Conservation (phyloP, 257 asterid genomes). For the Gentiana dahurica region DNA sequence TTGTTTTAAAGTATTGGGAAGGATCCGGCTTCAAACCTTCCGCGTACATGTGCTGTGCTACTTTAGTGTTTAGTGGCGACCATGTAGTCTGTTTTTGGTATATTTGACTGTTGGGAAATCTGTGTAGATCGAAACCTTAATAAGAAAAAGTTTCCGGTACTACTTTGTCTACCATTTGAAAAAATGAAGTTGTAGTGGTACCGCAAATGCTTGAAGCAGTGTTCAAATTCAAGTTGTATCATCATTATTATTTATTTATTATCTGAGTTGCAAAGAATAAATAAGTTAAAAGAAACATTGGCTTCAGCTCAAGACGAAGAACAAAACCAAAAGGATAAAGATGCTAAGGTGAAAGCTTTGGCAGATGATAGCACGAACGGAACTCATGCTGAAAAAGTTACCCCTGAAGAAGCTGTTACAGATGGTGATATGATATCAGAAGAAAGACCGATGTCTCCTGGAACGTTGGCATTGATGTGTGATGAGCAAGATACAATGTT, state of each 20-base stretch:
- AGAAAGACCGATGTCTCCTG: conserved; percentile 85
- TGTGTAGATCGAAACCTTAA: conserved; percentile 24
- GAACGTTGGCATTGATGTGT: conserved; percentile 94
- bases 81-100: neutral
- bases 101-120: conserved; percentile 4
- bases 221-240: too few relatives aligned
- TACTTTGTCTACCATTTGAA: too few relatives aligned
- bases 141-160: conserved; percentile 23
- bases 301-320: conserved; percentile 32
- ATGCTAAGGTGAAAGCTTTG: conserved; percentile 27
- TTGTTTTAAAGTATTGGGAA: too few relatives aligned
- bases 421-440: conserved; percentile 54
- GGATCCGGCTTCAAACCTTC: too few relatives aligned
- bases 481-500: conserved; percentile 82
- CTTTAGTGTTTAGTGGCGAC: too few relatives aligned
- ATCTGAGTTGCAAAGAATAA: too few relatives aligned
- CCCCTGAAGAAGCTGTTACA: conserved; percentile 40
- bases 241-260: too few relatives aligned
- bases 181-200: too few relatives aligned
- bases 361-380: conserved; percentile 23
- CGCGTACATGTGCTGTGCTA: too few relatives aligned
- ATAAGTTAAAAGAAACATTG: conserved; percentile 8
- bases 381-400: conserved; percentile 33
- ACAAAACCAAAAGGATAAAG: conserved; percentile 31
- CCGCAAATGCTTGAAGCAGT: too few relatives aligned